Evolutionary conservation across 768 basidiomycete genomes (phyloP).

Genomic region (Naganishia antarctica): DNA sequence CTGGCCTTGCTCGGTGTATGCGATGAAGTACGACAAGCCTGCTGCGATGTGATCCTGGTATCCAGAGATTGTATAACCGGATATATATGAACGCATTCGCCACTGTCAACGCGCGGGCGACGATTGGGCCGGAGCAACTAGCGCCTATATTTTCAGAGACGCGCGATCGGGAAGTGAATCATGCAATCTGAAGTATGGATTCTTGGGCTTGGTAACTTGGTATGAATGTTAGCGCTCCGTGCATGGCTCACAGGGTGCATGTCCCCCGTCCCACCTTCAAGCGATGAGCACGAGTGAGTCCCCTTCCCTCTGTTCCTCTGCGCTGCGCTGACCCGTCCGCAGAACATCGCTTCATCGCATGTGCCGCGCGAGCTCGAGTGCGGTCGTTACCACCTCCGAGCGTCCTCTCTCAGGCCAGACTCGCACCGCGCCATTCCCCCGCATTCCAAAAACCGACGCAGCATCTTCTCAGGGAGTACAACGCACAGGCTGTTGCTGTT

Average conservation of each 20-base stretch:
- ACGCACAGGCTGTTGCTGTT: neutral
- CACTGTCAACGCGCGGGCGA: too few species aligned
- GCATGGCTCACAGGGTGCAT: neutral
- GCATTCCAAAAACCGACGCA: neutral
- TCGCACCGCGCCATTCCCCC: neutral
- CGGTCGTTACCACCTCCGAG: neutral
- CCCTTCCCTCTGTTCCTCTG: neutral
- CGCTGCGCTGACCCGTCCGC: neutral
- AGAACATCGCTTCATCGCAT: constrained; percentile 19
- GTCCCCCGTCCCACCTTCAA: neutral
- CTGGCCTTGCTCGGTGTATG: too few species aligned
- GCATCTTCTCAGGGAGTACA: neutral
- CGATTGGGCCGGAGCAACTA: too few species aligned
- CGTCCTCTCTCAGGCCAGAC: constrained; percentile 4
- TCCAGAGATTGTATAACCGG: too few species aligned
- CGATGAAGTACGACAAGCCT: too few species aligned
- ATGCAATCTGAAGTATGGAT: too few species aligned
- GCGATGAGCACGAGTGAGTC: constrained; percentile 22
- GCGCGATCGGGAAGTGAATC: too few species aligned
- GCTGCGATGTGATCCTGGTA: too few species aligned
- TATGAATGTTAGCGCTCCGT: too few species aligned
- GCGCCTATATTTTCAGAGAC: too few species aligned
- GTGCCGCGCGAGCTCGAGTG: neutral
- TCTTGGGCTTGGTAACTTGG: too few species aligned
- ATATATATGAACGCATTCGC: too few species aligned